A percentile compares a stretch with the other conserved stretches of the same genome.
Evolutionary conservation across 2,329 filamentous ascomycete species (phyloP).

Genomic region (Dactylonectria macrodidyma): DNA sequence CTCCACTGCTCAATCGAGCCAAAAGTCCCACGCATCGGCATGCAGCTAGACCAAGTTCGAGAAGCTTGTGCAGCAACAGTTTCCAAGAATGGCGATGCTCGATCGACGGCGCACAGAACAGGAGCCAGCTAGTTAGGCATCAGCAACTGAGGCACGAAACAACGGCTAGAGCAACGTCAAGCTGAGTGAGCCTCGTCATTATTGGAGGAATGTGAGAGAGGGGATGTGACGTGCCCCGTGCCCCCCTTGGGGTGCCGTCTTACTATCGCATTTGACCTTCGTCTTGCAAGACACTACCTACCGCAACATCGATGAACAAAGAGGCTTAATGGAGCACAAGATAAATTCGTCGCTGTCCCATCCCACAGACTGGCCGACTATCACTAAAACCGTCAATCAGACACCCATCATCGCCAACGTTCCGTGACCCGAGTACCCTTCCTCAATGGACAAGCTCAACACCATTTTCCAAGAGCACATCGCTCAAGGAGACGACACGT

Average conservation of each 20-base stretch:
- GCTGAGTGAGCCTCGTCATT: conserved; percentile 3
- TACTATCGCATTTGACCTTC: neutral
- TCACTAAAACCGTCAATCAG: too few species aligned
- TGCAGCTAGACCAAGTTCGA: conserved; percentile 17
- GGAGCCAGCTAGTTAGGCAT: neutral
- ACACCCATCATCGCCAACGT: neutral
- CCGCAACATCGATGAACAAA: neutral
- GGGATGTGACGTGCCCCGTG: neutral
- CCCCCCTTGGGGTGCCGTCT: neutral
- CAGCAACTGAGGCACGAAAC: neutral
- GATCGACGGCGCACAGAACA: neutral
- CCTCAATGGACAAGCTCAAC: conserved; percentile 47
- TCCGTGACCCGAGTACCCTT: neutral
- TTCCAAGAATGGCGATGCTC: neutral
- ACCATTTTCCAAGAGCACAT: conserved; percentile 51
- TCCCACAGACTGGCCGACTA: neutral
- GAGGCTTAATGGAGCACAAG: neutral
- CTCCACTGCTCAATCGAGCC: neutral
- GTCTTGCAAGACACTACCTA: neutral
- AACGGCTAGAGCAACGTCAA: neutral
- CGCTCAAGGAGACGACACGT: conserved; percentile 47
- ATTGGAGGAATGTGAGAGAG: neutral
- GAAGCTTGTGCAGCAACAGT: neutral
- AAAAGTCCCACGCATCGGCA: conserved; percentile 21
- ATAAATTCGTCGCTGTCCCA: neutral